These are phyloP conservation scores for Acanthamoeba royreba DNA, from an alignment of 208 protist species.

Conservation along the genomic window DNA sequence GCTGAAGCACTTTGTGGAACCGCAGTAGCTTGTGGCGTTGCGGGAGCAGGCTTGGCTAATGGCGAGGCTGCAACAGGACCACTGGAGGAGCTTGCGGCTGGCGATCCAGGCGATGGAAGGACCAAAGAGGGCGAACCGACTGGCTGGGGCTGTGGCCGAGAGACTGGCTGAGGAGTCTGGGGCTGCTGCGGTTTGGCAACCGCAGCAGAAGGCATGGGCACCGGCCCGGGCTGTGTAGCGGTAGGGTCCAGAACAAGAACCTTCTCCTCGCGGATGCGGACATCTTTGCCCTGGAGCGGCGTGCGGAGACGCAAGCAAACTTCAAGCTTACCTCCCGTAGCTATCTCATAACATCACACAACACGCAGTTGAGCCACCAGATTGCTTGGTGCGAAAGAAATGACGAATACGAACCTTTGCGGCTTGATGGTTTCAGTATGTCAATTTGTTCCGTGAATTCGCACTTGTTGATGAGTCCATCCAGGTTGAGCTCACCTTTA, in stretches of 20 bases:
- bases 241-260: not conserved
- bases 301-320: not conserved
- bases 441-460: not conserved
- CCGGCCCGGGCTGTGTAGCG: not conserved
- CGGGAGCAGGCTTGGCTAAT: too few species aligned
- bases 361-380: not conserved
- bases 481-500: not conserved
- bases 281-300: not conserved
- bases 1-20: not conserved
- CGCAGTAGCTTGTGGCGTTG: too few species aligned
- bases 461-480: not conserved
- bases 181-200: not conserved
- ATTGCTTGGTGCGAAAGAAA: not conserved
- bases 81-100: too few species aligned
- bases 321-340: constrained; percentile 27
- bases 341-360: not conserved
- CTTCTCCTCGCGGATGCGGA: not conserved
- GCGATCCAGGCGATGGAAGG: too few species aligned
- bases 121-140: too few species aligned
- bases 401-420: not conserved
- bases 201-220: not conserved
- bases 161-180: not conserved
- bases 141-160: too few species aligned
- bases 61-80: too few species aligned
- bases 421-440: not conserved